Percentiles rank a stretch among this genome's conserved stretches.
Conservation (phyloP, 306 rosid genomes). For the Lupinus albus region DNA sequence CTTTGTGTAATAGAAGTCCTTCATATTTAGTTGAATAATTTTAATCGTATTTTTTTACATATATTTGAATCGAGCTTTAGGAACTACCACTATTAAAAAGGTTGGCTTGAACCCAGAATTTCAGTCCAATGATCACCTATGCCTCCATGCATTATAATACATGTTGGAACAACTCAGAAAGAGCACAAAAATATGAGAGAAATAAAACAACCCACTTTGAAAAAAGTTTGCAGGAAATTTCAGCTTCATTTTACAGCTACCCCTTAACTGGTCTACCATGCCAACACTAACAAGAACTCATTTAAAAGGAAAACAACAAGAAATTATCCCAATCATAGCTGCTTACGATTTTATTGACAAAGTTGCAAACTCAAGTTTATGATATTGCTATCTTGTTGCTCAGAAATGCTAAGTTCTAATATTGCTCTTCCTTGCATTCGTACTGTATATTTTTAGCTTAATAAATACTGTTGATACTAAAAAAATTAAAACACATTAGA, state of each 20-base stretch:
- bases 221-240: not conserved
- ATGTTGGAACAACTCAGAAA: not conserved
- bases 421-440: not conserved
- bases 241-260: not conserved
- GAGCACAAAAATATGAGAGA: slow-evolving; percentile 4
- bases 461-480: not conserved
- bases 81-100: not conserved
- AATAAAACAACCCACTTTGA: not conserved
- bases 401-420: not conserved
- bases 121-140: not conserved
- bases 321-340: not conserved
- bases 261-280: not conserved
- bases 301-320: slow-evolving; percentile 15
- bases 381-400: not conserved
- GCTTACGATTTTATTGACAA: not conserved
- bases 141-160: not conserved
- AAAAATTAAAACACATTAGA: not conserved
- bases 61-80: not conserved
- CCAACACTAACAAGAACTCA: slow-evolving; percentile 7
- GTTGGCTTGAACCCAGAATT: not conserved
- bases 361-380: not conserved
- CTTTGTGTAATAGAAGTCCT: slow-evolving; percentile 3
- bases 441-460: too few relatives aligned
- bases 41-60: not conserved
- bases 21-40: not conserved